Conservation (phyloP, 106 monocot genomes). For the Vanilla planifolia region DNA sequence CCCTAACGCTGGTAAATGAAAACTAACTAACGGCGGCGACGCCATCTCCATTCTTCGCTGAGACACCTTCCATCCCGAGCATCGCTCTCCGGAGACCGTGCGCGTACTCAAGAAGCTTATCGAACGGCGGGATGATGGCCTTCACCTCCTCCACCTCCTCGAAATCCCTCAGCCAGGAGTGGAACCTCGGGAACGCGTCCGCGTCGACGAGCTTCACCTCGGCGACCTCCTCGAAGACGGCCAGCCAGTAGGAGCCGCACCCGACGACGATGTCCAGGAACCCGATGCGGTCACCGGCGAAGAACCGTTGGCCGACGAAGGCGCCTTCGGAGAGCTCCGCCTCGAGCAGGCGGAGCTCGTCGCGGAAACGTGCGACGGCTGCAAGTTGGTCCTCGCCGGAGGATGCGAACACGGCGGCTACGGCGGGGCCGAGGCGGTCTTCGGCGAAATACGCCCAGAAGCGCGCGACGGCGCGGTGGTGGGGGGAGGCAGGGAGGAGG, state of each 20-base stretch:
- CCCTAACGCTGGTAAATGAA: too few species aligned
- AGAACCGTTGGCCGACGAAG: conserved; percentile 70
- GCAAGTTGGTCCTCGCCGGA: conserved; percentile 41
- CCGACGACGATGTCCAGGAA: conserved; percentile 71
- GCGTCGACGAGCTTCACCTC: conserved; percentile 55
- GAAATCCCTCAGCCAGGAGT: conserved; percentile 47
- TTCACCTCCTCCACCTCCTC: conserved; percentile 55
- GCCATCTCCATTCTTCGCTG: background rate
- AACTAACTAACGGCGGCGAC: background rate
- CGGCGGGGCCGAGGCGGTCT: conserved; percentile 46
- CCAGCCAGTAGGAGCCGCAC: conserved; percentile 67
- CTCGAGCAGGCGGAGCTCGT: conserved; percentile 52
- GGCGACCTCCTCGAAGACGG: conserved; percentile 53
- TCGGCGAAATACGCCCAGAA: conserved; percentile 64
- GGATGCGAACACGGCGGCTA: conserved; percentile 48
- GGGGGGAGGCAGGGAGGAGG: conserved; percentile 29
- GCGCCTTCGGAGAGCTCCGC: conserved; percentile 52
- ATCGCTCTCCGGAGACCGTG: conserved; percentile 30
- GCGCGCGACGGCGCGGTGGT: conserved; percentile 37
- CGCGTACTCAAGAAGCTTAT: conserved; percentile 55
- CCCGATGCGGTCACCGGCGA: conserved; percentile 69
- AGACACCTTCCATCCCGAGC: conserved; percentile 18
- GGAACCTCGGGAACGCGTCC: conserved; percentile 50
- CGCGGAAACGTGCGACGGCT: conserved; percentile 42
- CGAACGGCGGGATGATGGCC: conserved; percentile 45